Evolutionary conservation across 2,329 filamentous ascomycete genomes (phyloP), one percentile per base, ranked within the genome.

Genomic region (Aspergillus quadricinctus): DNA sequence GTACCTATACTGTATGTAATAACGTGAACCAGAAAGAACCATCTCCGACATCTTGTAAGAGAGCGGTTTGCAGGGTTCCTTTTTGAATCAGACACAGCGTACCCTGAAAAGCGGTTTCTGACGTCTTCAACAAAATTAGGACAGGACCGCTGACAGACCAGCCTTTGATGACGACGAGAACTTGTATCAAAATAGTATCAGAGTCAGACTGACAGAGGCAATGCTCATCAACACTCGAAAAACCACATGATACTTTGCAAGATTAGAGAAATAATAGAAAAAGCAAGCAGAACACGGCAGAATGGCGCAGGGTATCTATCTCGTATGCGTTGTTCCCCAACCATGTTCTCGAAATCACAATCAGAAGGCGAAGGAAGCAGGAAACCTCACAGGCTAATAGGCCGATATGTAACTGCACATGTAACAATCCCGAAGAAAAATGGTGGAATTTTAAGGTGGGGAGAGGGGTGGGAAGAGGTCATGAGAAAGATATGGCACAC

Each of bases 251-350:
- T 41, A 29, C 29, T 49, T 29, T 48, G 53, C 46, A 49, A 27
- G 19, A 51, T 35, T 40, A 28, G n/a, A 52, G 19, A 25, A 17
- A 17, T 14, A 50, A 54, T n/a, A 56, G 48, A 51, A 55, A 55
- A 57, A 41, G 14, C 21, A 48, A 57, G 25, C 58, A 61, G 48
- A 54, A 41, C 53, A 41, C 53, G 49, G 52, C 48, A 58, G 59
- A 60, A 59, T 59, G 55, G 54, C 52, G 60, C 53, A 59, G 62
- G 66, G 65, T 68, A 67, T 68, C 63, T 64, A 61, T 62, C 55
- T 65, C 66, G 66, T 68, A 60, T 68, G 60, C 63, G 53, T 64
- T 57, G 56, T 65, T 60, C 63, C 62, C 56, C 55, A 58, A 56
- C 53, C 51, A 55, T 40, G 53, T 54, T 50, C 53, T 56, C 49